Conservation (phyloP, 805 yeast genomes). For the Monosporozyma solicola region DNA sequence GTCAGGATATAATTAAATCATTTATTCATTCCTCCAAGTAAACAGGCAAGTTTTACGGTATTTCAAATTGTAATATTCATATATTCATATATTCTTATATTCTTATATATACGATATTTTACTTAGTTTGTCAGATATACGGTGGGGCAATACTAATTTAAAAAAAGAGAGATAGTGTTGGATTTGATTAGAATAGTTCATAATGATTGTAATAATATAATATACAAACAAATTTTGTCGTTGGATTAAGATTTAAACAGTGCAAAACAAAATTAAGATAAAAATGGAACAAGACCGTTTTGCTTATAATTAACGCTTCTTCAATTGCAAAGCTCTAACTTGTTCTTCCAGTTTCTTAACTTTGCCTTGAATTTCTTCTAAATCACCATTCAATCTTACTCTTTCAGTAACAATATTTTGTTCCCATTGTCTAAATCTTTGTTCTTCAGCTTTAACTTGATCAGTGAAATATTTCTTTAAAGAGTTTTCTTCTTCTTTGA, state of each 20-base stretch:
- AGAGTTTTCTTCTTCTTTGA: conserved; percentile 92
- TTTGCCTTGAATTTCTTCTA: conserved; percentile 78
- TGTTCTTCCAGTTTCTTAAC: conserved; percentile 68
- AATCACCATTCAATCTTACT: conserved; percentile 85
- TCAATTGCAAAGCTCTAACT: conserved; percentile 52
- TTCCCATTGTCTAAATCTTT: conserved; percentile 97
- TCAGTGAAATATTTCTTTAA: conserved; percentile 91
- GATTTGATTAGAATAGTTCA: neutral
- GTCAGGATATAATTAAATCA: conserved; percentile 3
- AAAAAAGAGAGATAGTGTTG: neutral
- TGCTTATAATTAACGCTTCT: conserved; percentile 33
- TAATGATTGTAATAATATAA: neutral
- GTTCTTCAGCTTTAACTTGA: conserved; percentile 94
- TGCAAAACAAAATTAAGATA: neutral
- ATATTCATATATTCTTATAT: neutral
- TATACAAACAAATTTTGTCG: neutral
- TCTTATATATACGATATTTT: neutral
- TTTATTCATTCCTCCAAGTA: neutral
- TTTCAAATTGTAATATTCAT: neutral
- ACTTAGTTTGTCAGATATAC: neutral
- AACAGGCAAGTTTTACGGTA: neutral
- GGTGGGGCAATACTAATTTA: neutral
- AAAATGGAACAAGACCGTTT: neutral
- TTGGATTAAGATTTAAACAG: neutral
- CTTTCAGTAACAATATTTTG: conserved; percentile 92